These are phyloP conservation scores for Globisporangium uncinulatum DNA, from an alignment of 352 stramenopile genomes.

Conservation along the genomic window DNA sequence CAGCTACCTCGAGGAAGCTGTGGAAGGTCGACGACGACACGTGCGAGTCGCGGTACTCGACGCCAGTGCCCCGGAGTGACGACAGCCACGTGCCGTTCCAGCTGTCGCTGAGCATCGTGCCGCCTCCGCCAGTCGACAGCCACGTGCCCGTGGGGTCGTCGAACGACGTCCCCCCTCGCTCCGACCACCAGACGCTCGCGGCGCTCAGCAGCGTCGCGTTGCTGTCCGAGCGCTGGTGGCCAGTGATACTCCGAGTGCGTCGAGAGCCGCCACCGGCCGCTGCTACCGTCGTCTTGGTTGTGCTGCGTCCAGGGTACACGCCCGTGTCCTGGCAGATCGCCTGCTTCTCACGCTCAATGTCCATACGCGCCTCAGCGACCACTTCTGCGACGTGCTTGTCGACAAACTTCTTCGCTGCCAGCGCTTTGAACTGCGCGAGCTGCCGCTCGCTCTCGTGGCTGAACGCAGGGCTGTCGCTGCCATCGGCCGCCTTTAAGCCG, in stretches of 20 bases:
- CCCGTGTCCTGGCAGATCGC: conserved; percentile 61
- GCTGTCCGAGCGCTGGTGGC: conserved; percentile 25
- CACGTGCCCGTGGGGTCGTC: conserved; percentile 36
- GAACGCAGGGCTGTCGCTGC: neutral
- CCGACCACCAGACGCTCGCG: conserved; percentile 36
- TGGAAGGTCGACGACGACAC: conserved; percentile 28
- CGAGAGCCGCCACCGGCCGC: neutral
- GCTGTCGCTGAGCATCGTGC: conserved; percentile 30
- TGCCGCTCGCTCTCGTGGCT: conserved; percentile 28
- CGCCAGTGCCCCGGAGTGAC: conserved; percentile 19
- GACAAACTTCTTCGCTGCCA: conserved; percentile 58
- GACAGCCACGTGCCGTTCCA: conserved; percentile 28
- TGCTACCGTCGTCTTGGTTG: neutral
- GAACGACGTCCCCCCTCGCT: conserved; percentile 28
- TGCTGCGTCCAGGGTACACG: conserved; percentile 34
- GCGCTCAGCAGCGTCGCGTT: conserved; percentile 27
- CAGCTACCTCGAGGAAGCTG: conserved; percentile 23
- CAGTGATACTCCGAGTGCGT: conserved; percentile 12
- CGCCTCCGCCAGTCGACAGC: conserved; percentile 22
- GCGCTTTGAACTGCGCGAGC: conserved; percentile 41
- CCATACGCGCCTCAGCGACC: conserved; percentile 48
- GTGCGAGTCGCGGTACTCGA: conserved; percentile 25
- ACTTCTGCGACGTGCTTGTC: conserved; percentile 70
- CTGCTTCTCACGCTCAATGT: conserved; percentile 69
- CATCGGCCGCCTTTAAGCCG: neutral